These are phyloP conservation scores for Diaporthe vexans DNA, from an alignment of 2,329 filamentous ascomycete species.

Conservation along the genomic window DNA sequence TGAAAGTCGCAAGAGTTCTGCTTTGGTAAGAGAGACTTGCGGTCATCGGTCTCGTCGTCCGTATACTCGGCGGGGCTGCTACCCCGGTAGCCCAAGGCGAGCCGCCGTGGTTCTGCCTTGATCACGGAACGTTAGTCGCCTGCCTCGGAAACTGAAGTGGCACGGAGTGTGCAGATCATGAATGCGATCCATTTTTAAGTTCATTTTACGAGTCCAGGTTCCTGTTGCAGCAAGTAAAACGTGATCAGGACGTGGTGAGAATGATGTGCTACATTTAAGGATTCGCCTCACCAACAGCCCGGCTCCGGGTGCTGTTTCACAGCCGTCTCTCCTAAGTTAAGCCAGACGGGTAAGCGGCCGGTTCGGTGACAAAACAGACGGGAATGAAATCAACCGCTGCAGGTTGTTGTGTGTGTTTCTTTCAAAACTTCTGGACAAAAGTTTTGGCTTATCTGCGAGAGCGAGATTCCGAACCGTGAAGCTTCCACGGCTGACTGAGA, in stretches of 20 bases:
- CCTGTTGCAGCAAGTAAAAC: conserved; percentile 2
- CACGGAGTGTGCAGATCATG: conserved; percentile 39
- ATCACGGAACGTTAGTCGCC: conserved; percentile 9
- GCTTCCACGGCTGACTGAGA: not conserved
- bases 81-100: not conserved
- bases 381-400: conserved; percentile 16
- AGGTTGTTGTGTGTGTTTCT: not conserved
- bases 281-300: conserved; percentile 12
- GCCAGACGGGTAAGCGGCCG: conserved; percentile 10
- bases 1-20: conserved; percentile 56
- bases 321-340: conserved; percentile 28
- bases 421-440: not conserved
- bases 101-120: not conserved
- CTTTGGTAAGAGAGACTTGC: not conserved
- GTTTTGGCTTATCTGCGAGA: not conserved
- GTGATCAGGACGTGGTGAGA: conserved; percentile 15
- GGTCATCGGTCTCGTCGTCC: not conserved
- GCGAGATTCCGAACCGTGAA: not conserved
- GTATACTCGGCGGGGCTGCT: not conserved
- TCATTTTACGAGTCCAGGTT: conserved; percentile 39
- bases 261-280: conserved; percentile 21
- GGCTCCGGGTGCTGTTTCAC: conserved; percentile 32
- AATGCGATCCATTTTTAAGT: conserved; percentile 48
- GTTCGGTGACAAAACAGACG: not conserved
- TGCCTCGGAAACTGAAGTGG: conserved; percentile 23